Base-by-base conservation (phyloP, 2,329 filamentous ascomycete species). In the Calycina herbarum region DNA sequence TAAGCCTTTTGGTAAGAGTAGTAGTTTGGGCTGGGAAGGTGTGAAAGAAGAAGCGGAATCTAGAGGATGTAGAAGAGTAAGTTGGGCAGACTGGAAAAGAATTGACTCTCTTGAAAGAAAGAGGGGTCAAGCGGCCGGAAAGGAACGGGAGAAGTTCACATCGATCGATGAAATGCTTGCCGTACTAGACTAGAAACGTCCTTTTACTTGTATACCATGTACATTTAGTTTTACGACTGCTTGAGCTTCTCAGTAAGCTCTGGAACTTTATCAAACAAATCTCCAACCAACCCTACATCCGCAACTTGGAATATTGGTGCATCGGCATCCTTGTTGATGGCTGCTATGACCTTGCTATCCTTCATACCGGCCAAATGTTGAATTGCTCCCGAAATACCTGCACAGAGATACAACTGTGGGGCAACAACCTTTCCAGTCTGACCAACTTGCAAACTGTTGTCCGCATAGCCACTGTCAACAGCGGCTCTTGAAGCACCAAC, bases 361-460 rank as follows among this genome's bases (percentile, higher is more conserved):
- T 99, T 99, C 95, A 99, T 99, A 77, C 95, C 95, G 38, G 95
- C 95, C 80, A 99, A 80, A 83, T 99, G 95, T 81, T 99, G 95
- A 73, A 99, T 99, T 27, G 95, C 95, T 63, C 95, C 95, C 8
- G 93, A 97, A 73, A 99, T 98, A 76, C 95, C 95, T 13, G 94
- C 94, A 63, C 93, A 96, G 72, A 99, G 85, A 78, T 99, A 99
- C 67, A 99, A 82, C 79, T 99, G 90, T 66, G 95, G 95, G 58
- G 95, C 95, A 63, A 99, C 94, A 68, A 98, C 96, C 86, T 99
- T 99, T 75, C 95, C 95, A 15, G 95, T 99, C 84, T 99, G 95
- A 57, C 95, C 95, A 70, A 99, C 94, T 81, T 99, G 95, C 73
- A 99, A 82, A 78, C 93, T 97, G 85, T 99, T 99, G 82, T 99